Evolutionary conservation across 2,329 filamentous ascomycete species (phyloP), one percentile per base, ranked within the genome.

Genomic region (Verticillium zaregamsianum): DNA sequence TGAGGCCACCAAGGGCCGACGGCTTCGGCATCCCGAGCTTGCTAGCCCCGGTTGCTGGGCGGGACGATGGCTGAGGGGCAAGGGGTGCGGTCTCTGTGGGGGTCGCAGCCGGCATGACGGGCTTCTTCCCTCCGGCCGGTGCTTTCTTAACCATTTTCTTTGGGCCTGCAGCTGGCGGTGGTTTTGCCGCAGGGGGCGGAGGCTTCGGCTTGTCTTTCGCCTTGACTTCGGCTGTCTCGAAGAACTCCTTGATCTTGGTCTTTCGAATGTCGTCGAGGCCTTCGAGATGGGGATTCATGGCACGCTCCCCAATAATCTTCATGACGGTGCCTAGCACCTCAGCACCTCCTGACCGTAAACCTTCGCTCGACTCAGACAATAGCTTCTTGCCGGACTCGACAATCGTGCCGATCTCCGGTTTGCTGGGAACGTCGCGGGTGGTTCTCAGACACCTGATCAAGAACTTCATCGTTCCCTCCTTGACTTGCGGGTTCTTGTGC

Each of bases 401-500:
- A 60, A 98, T 92, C 8, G 86, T 84, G 62, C 89, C 89, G 59
- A 93, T 90, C 74, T 99, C 94, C 33, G 90, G 82, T 67, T 96
- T 95, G 65, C 86, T 84, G 2, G 96, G 96, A 3, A 95, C 92
- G 20, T 92, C 90, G 67, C 89, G 85, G 0, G 94, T 97, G 0
- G 87, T 92, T 67, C 90, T 89, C 55, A 99, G 80, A 72, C 90
- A 94, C 66, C 95, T 86, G 58, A 96, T 90, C n/a, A 99, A 80
- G 70, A 99, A 98, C 66, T 92, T 92, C 77, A 96, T 90, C 0
- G 92, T 96, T 64, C 96, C 93, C 69, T 97, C 92, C 77, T 99
- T 99, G 66, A 99, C 91, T 71, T 97, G 93, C 0, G 95, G 95
- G 72, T 99, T 99, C 77, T 99, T 99, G 83, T 97, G 92, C 67